Conservation (phyloP, 371 early-diverging fungal species). For the Lichtheimia ornata region DNA sequence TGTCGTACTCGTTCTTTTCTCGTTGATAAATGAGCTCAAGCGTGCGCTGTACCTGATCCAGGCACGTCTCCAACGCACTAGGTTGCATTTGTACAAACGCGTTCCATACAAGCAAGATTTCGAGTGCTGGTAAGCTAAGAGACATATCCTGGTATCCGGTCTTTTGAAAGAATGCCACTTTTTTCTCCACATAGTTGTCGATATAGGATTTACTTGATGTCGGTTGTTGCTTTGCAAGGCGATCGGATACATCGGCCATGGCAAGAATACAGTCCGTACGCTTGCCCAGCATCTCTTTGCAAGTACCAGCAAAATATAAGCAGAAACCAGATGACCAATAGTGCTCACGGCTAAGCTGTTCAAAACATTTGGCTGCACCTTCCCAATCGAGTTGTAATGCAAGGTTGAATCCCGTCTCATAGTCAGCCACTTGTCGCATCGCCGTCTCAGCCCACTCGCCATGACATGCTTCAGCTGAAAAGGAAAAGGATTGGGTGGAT, state of each 20-base stretch:
- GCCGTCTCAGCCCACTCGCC: slow-evolving; percentile 43
- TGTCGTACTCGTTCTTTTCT: slow-evolving; percentile 43
- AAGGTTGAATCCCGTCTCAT: slow-evolving; percentile 56
- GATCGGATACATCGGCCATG: slow-evolving; percentile 48
- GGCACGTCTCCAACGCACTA: slow-evolving; percentile 36
- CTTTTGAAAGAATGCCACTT: slow-evolving; percentile 53
- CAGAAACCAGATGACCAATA: slow-evolving; percentile 50
- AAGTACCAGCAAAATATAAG: slow-evolving; percentile 51
- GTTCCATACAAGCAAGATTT: slow-evolving; percentile 60
- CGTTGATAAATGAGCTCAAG: slow-evolving; percentile 48
- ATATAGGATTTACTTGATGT: slow-evolving; percentile 32
- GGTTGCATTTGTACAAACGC: slow-evolving; percentile 58
- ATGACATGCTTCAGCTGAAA: slow-evolving; percentile 39
- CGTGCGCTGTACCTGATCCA: slow-evolving; percentile 41
- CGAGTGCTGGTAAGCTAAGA: slow-evolving; percentile 55
- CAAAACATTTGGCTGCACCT: slow-evolving; percentile 40
- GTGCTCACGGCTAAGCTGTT: slow-evolving; percentile 35
- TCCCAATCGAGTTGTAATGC: slow-evolving; percentile 56
- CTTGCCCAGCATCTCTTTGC: slow-evolving; percentile 48
- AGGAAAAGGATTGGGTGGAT: slow-evolving; percentile 42
- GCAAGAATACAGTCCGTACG: slow-evolving; percentile 51
- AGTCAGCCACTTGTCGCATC: slow-evolving; percentile 41
- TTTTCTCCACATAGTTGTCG: slow-evolving; percentile 57
- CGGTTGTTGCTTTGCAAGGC: slow-evolving; percentile 30
- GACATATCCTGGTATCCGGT: slow-evolving; percentile 61